phyloP scores from a whole-genome alignment of 2,329 filamentous ascomycete genomes.

The Herpotrichia juniperi region DNA sequence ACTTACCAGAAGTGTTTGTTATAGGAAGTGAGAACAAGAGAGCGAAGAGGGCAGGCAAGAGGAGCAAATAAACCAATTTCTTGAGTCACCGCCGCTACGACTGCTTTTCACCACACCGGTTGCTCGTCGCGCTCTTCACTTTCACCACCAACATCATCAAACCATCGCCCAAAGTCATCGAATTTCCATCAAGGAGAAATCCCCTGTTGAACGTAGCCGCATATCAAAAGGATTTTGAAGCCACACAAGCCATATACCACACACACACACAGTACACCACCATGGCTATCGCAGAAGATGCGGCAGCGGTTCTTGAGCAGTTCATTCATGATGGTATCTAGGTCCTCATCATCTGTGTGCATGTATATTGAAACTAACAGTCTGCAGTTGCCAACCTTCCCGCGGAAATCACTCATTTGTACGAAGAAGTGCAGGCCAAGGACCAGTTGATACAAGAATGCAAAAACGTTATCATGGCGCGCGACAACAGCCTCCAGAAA shows the following conservation, averaged over 20 bases:
- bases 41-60: neutral
- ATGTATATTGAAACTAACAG: conserved; percentile 14
- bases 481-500: conserved; percentile 78
- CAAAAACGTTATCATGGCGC: conserved; percentile 70
- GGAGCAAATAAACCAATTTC: neutral
- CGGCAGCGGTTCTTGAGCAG: conserved; percentile 76
- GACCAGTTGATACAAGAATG: conserved; percentile 75
- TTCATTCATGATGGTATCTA: conserved; percentile 70
- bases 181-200: conserved; percentile 1
- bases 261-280: neutral
- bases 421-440: conserved; percentile 83
- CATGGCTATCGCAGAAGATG: conserved; percentile 60
- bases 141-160: conserved; percentile 19
- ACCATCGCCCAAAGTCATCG: conserved; percentile 24
- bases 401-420: conserved; percentile 80
- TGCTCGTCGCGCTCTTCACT: conserved; percentile 16
- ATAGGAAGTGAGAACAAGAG: neutral
- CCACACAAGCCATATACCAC: neutral
- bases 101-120: conserved; percentile 10
- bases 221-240: neutral
- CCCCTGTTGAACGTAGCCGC: neutral
- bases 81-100: neutral
- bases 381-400: conserved; percentile 73
- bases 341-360: neutral
- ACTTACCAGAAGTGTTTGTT: neutral